Percentiles rank a stretch among this genome's conserved stretches.
These are phyloP conservation scores for Hypoxylon trugodes DNA, from an alignment of 495 filamentous ascomycete species.

Conservation along the genomic window DNA sequence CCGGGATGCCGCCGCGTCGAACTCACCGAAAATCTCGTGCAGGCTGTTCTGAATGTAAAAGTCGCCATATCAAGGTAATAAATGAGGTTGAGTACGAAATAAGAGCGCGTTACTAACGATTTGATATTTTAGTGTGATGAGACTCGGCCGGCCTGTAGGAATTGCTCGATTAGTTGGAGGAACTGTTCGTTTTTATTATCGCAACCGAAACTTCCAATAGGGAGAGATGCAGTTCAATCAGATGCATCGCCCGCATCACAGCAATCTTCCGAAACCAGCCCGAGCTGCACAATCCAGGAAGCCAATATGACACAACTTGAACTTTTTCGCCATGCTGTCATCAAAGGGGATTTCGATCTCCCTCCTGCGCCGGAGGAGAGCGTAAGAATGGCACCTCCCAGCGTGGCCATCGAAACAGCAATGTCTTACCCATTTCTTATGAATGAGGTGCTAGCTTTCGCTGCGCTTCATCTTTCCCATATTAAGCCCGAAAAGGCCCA, in stretches of 20 bases:
- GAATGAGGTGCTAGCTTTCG: constrained; percentile 56
- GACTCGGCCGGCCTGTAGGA: constrained; percentile 25
- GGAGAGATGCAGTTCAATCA: neutral
- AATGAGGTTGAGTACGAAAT: neutral
- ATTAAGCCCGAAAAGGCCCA: constrained; percentile 39
- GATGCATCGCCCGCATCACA: constrained; percentile 13
- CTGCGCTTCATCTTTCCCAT: constrained; percentile 55
- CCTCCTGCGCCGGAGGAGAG: constrained; percentile 7
- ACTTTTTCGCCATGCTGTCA: constrained; percentile 23
- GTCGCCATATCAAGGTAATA: constrained; percentile 35
- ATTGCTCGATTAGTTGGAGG: constrained; percentile 30
- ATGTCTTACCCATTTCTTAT: constrained; percentile 44
- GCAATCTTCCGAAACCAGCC: constrained; percentile 9
- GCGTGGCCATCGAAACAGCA: constrained; percentile 11
- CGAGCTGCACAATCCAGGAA: constrained; percentile 9
- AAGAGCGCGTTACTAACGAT: neutral
- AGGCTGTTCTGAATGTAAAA: constrained; percentile 34
- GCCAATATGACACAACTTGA: constrained; percentile 32
- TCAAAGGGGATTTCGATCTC: constrained; percentile 18
- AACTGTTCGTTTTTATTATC: constrained; percentile 28
- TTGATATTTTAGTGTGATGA: constrained; percentile 25
- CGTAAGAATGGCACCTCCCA: neutral
- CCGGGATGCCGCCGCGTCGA: constrained; percentile 20
- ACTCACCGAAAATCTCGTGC: constrained; percentile 29
- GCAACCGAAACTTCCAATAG: constrained; percentile 11